Base-by-base conservation (phyloP, 495 filamentous ascomycete genomes). In the Umbilicaria muhlenbergii region DNA sequence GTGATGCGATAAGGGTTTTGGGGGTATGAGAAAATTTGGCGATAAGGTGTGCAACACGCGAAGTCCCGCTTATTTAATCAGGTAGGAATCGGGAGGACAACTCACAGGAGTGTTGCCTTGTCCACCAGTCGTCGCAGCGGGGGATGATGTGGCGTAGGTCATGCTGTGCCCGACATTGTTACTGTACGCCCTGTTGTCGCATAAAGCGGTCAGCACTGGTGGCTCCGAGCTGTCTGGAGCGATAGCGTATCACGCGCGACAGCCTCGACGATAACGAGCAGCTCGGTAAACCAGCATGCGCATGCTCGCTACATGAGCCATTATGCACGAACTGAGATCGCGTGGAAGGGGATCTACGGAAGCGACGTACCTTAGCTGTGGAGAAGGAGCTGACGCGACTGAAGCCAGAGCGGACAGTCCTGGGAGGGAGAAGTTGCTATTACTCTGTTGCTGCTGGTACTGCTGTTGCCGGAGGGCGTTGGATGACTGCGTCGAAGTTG, bases 21-120 rank as follows among this genome's bases (percentile, higher is more conserved):
- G 49, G 15, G 11, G n/a, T 31, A 17, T 28, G 24, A 11, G 15
- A 32, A 36, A n/a, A 34, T 15, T 37, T 43, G 17, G 39, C 44
- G 40, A 48, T 49, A 54, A 50, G 52, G 41, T 45, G 43, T 39
- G 50, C 54, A 48, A 53, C 52, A 58, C 53, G 58, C 56, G 57
- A 57, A 52, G 51, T 56, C 55, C 55, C 55, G 55, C 54, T 62
- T 62, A 2, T 15, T 17, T 13, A 13, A 34, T 42, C 16, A 32
- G 15, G 32, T 36, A 8, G 13, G 38, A 33, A 15, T 37, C 21
- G 43, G 38, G 38, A 35, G 43, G 41, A 38, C 32, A 40, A 69
- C 80, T 72, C 66, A 85, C 82, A 49, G 78, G 68, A 46, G 70
- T 74, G 47, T 74, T 80, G 24, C 73, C 74, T 51, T 75, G 73